Percentiles rank a stretch among this genome's conserved stretches.
Evolutionary conservation across 2,329 filamentous ascomycete species (phyloP).

Genomic region (Byssochlamys sp.): DNA sequence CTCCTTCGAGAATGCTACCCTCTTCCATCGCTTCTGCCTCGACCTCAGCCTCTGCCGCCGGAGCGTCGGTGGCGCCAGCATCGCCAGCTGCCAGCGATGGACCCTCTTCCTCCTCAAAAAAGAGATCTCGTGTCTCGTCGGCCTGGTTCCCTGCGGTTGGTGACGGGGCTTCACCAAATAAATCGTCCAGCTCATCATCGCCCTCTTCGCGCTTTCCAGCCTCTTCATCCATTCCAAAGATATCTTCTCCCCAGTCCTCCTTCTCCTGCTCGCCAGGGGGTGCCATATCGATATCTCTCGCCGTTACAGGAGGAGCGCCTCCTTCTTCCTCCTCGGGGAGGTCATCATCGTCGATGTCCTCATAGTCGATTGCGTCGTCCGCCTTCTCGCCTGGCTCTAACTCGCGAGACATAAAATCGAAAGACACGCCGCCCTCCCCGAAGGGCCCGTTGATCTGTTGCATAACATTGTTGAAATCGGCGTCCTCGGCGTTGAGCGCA

Average conservation of each 20-base stretch:
- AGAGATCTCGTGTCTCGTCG: conserved; percentile 24
- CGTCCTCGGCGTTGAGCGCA: conserved; percentile 23
- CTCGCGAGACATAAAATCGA: conserved; percentile 34
- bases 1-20: conserved; percentile 12
- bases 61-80: conserved; percentile 8
- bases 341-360: conserved; percentile 85
- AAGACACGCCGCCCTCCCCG: conserved; percentile 19
- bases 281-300: conserved; percentile 50
- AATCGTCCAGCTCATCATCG: conserved; percentile 39
- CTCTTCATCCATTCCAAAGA: conserved; percentile 16
- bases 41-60: conserved; percentile 11
- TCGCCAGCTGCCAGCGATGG: conserved; percentile 1
- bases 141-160: conserved; percentile 23
- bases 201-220: conserved; percentile 17
- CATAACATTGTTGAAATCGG: conserved; percentile 34
- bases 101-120: conserved; percentile 21
- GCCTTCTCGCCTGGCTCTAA: conserved; percentile 61
- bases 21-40: conserved; percentile 19
- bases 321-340: conserved; percentile 61
- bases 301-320: conserved; percentile 7
- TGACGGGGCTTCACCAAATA: conserved; percentile 38
- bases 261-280: conserved; percentile 47
- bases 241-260: conserved; percentile 18
- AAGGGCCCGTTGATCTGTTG: conserved; percentile 31
- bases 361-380: conserved; percentile 81